Base-by-base conservation (phyloP, 2,329 filamentous ascomycete species). In the Pyricularia sp. region DNA sequence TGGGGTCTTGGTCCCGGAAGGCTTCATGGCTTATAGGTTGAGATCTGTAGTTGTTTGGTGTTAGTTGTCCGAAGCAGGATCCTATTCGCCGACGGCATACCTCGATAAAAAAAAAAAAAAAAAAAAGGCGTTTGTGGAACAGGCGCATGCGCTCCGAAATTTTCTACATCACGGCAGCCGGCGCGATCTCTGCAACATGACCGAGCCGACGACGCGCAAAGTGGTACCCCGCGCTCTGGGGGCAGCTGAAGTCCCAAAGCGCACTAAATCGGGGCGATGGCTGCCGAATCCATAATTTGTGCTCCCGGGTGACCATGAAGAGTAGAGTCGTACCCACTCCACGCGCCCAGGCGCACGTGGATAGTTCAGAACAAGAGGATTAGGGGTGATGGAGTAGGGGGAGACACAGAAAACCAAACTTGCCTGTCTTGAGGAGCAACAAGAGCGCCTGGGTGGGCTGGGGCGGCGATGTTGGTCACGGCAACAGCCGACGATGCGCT, bases 1-100 rank as follows among this genome's bases (percentile, higher is more conserved):
- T 97, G 25, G 92, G 90, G 75, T 97, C 93, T 75, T 91, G 87
- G 79, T 95, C 91, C 77, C 81, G 80, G 74, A 86, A 88, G 55
- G 77, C 79, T 69, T 81, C 80, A 73, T 81, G 81, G 70, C 72
- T 74, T 68, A 79, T 70, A 71, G 71, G 77, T 66, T 80, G 79
- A 65, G 77, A 75, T 72, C 92, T 92, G 69, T 26, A 64, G 63
- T 67, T 55, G 70, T 75, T 68, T 73, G 42, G 42, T 50, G 59
- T 26, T 64, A 26, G 59, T 64, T 4, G 58, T 64, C 28, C 14
- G 25, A 64, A 30, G 59, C 25, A 26, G 17, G 14, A 64, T 30
- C 23, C 59, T 30, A 26, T 30, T 14, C 59, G 25, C 59, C 59
- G 7, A n/a, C 23, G 59, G 23, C 23, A 64, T 20, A 64, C 59